Base-by-base conservation (phyloP, 1,284 basidiomycete genomes). In the Paramarasmius palmivorus region DNA sequence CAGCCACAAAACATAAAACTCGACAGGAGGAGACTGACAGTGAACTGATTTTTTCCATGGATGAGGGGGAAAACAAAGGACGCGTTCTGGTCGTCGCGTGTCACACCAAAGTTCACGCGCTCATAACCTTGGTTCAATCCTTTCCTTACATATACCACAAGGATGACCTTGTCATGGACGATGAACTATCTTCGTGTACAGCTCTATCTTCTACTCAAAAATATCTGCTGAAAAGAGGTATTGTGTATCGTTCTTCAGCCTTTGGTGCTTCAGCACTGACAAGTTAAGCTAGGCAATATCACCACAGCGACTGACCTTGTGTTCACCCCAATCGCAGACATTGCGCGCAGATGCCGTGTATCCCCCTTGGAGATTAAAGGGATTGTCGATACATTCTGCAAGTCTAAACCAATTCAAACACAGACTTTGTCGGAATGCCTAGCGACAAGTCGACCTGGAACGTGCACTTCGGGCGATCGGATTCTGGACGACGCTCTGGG, bases 381-480 rank as follows among this genome's bases (percentile, higher is more conserved):
- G 32, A 75, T 88, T 41, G 62, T 87, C 22, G 70, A 80, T 40
- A 57, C 63, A 45, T 70, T 83, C 12, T 82, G 78, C 59, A 66
- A 65, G 37, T 69, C 72, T 52, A 65, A 72, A 15, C 65, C 67
- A 14, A 68, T 66, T 41, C 63, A 63, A 17, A 64, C 75, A 23
- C 63, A 61, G 37, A 60, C 64, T 14, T 68, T 87, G 8, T 69
- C 71, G 17, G 67, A 73, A 3, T 62, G 73, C 44, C 57, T 63
- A 3, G 42, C 32, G 2, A 20, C 50, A n/a, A 57, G 65, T 20
- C 26, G 34, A 4, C 26, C 6, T 15, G 41, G 34, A 41, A 69
- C 64, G 32, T 82, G 84, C 61, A 84, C 88, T 0, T 90, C 88
- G 0, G 92, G 92, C 0, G 90, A 93, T 65, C 56, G 68, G 1